Conservation (phyloP, 495 filamentous ascomycete genomes). For the Xylaria longipes region DNA sequence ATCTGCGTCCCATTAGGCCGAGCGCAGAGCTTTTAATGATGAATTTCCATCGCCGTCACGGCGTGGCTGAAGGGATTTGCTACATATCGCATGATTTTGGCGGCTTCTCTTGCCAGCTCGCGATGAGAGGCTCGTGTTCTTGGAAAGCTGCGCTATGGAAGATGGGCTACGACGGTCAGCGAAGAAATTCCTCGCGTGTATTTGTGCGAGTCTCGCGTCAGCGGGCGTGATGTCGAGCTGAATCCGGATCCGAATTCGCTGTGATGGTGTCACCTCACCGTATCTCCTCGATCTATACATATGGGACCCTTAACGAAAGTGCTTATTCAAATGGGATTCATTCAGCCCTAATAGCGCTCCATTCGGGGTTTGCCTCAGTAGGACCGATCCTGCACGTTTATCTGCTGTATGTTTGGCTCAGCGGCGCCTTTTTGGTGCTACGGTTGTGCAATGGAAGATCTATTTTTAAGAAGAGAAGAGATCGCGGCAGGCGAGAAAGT, state of each 20-base stretch:
- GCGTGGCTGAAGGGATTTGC: conserved; percentile 6
- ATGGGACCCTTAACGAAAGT: not conserved
- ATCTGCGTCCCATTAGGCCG: not conserved
- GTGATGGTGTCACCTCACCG: conserved; percentile 20
- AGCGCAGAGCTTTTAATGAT: not conserved
- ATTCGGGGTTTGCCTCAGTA: not conserved
- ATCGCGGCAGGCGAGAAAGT: not conserved
- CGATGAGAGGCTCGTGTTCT: not conserved
- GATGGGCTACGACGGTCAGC: not conserved
- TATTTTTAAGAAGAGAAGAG: not conserved
- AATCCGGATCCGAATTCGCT: not conserved
- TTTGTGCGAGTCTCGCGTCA: not conserved
- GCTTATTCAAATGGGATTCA: not conserved
- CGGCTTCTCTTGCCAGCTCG: not conserved
- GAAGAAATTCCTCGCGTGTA: not conserved
- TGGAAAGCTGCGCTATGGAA: not conserved
- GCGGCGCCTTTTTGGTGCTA: not conserved
- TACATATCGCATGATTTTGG: conserved; percentile 1
- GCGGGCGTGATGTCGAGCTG: not conserved
- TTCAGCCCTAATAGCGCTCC: conserved; percentile 1
- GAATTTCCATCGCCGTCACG: not conserved
- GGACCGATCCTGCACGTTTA: not conserved
- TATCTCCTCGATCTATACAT: conserved; percentile 25
- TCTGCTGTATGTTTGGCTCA: not conserved
- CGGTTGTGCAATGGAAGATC: not conserved